Evolutionary conservation across 768 basidiomycete species (phyloP), one percentile per base, ranked within the genome.

Genomic region (Tulasnella sp.): DNA sequence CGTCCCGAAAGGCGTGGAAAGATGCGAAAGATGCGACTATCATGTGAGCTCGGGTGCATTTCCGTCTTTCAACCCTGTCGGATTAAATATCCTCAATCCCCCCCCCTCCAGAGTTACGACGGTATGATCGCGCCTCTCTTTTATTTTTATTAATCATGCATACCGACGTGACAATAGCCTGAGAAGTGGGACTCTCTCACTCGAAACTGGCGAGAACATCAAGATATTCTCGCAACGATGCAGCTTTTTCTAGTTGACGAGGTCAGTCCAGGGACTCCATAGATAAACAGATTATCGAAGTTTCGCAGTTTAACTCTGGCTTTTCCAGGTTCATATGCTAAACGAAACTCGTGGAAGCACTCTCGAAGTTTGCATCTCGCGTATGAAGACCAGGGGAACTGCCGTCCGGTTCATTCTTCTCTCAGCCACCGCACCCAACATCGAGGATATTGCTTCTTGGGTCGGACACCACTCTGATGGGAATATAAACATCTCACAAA

Each of bases 111-210:
- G 93, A 78, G 89, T 96, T 72, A 94, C 94, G 31, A 96, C 95
- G 73, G 94, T 94, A 83, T 85, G 87, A 73, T 39, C 48, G 42
- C 44, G 19, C 6, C 24, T 8, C 52, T 31, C 42, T 84, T 44
- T 1, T 4, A 4, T 44, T 18, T n/a, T 14, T 2, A 44, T 44
- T 1, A 0, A 18, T 44, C 16, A 44, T 2, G 16, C 16, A 3
- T 16, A 44, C 44, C 79, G 82, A 36, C 79, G 75, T 48, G 81
- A 82, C 46, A 83, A 42, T 82, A 96, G 93, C 94, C 94, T 2
- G 97, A 99, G 85, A 99, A 99, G 85, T 97, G 95, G 93, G 97
- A 99, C 82, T 93, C 94, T 74, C 85, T 99, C 78, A 98, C 97
- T 8, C 88, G 97, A 68, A 93, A 91, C 82, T 97, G 93, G 91